Conservation (phyloP, 352 stramenopile genomes). For the Ochromonadaceae sp. region DNA sequence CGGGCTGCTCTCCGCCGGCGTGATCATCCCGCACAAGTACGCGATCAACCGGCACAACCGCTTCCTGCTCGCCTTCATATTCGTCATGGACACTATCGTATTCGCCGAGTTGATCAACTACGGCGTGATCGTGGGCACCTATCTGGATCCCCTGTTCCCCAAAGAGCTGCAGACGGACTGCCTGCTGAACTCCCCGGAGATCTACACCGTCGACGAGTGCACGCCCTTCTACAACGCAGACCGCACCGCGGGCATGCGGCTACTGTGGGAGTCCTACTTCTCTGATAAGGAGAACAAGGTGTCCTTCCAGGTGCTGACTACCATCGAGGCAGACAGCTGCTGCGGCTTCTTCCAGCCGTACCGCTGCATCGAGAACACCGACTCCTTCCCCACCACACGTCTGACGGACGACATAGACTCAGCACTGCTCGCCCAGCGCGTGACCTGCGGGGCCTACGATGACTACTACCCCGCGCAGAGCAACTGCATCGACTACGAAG, state of each 20-base stretch:
- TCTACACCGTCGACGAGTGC: background rate
- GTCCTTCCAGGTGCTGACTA: background rate
- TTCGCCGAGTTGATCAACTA: conserved; percentile 3
- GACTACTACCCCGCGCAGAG: conserved; percentile 4
- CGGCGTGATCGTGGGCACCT: background rate
- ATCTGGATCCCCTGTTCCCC: background rate
- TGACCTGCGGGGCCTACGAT: background rate
- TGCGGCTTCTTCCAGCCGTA: conserved; percentile 12
- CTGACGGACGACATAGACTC: background rate
- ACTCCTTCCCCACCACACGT: background rate
- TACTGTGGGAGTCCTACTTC: background rate
- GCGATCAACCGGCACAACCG: conserved; percentile 12
- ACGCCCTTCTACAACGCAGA: background rate
- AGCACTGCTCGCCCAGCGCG: background rate
- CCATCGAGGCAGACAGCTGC: background rate
- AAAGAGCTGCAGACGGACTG: background rate
- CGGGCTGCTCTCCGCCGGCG: background rate
- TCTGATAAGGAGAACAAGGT: background rate
- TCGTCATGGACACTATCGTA: conserved; percentile 7
- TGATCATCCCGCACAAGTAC: background rate
- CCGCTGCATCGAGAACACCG: background rate
- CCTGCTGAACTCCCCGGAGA: background rate
- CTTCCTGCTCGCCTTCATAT: background rate
- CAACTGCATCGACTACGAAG: background rate
- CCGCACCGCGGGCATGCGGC: conserved; percentile 9